Percentiles rank a stretch among this genome's conserved stretches.
These are phyloP conservation scores for Coemansia erecta DNA, from an alignment of 192 early-diverging fungal species.

Conservation along the genomic window DNA sequence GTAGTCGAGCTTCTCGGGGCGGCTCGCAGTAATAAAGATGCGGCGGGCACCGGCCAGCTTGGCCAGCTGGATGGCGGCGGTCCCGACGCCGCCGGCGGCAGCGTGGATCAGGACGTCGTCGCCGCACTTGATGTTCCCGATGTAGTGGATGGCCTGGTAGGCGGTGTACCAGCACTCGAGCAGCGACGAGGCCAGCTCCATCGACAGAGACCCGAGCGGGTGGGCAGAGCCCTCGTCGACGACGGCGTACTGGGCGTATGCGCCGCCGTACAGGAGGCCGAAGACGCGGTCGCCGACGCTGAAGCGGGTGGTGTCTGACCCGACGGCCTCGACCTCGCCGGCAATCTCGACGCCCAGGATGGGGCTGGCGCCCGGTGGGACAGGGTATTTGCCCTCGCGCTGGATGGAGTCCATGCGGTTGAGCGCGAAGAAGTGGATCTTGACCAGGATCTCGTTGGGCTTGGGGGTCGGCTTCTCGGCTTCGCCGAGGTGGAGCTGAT, in stretches of 20 bases:
- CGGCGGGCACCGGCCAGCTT: conserved; percentile 56
- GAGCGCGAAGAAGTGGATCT: conserved; percentile 60
- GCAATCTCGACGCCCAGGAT: conserved; percentile 77
- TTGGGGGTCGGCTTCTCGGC: conserved; percentile 39
- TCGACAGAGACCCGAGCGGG: conserved; percentile 53
- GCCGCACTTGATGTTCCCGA: conserved; percentile 56
- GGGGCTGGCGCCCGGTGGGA: conserved; percentile 58
- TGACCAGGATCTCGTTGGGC: conserved; percentile 53
- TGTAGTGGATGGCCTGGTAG: conserved; percentile 65
- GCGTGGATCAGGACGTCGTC: conserved; percentile 79
- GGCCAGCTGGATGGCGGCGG: conserved; percentile 79
- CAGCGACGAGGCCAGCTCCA: conserved; percentile 65
- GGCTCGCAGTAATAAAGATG: conserved; percentile 72
- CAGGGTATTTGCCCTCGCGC: conserved; percentile 68
- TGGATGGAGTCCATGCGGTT: conserved; percentile 80
- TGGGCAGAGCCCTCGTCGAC: conserved; percentile 63
- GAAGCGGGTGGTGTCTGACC: conserved; percentile 48
- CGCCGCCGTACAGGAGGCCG: conserved; percentile 72
- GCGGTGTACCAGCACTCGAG: conserved; percentile 83
- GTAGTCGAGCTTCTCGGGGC: conserved; percentile 63
- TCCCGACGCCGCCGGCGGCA: conserved; percentile 72
- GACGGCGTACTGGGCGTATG: conserved; percentile 70
- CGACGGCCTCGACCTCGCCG: conserved; percentile 58
- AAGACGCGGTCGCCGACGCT: conserved; percentile 68
- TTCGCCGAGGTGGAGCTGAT: conserved; percentile 54